These are phyloP conservation scores for Alternaria tenuissima DNA, from an alignment of 2,329 filamentous ascomycete genomes.

Conservation along the genomic window DNA sequence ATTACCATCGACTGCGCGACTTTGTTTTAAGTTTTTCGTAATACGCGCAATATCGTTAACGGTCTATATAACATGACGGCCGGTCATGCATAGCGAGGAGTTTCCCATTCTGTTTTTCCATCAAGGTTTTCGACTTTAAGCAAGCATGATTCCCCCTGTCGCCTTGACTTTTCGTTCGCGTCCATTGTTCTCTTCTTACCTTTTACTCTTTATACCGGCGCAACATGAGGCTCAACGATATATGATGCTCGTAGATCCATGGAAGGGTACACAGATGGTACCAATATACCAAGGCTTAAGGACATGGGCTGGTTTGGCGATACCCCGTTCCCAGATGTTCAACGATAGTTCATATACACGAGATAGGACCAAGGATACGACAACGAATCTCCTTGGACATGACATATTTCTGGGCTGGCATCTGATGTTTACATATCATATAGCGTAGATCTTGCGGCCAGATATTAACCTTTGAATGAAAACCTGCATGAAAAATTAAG, in stretches of 20 bases:
- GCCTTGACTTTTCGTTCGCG: constrained; percentile 5
- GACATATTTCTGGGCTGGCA: constrained; percentile 2
- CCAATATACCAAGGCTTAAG: neutral
- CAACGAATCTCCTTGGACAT: constrained; percentile 9
- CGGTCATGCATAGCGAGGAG: constrained; percentile 22
- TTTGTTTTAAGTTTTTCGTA: constrained; percentile 10
- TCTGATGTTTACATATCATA: constrained; percentile 4
- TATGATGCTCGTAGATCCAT: constrained; percentile 13
- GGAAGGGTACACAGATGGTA: constrained; percentile 5
- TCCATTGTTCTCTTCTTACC: neutral
- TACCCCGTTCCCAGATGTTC: neutral
- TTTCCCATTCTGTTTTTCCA: constrained; percentile 10
- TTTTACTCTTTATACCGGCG: constrained; percentile 1
- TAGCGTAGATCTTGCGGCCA: constrained; percentile 1
- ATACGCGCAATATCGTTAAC: constrained; percentile 17
- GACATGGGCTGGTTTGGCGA: neutral
- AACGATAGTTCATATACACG: neutral
- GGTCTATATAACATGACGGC: constrained; percentile 10
- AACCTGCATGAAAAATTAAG: neutral
- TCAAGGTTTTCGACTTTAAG: constrained; percentile 10
- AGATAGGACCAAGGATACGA: constrained; percentile 2
- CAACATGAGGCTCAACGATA: constrained; percentile 8
- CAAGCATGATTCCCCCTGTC: constrained; percentile 21
- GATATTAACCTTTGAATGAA: neutral
- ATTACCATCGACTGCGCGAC: neutral